Evolutionary conservation across 345 rosid species (phyloP).

Genomic region (Limnanthes douglasii): DNA sequence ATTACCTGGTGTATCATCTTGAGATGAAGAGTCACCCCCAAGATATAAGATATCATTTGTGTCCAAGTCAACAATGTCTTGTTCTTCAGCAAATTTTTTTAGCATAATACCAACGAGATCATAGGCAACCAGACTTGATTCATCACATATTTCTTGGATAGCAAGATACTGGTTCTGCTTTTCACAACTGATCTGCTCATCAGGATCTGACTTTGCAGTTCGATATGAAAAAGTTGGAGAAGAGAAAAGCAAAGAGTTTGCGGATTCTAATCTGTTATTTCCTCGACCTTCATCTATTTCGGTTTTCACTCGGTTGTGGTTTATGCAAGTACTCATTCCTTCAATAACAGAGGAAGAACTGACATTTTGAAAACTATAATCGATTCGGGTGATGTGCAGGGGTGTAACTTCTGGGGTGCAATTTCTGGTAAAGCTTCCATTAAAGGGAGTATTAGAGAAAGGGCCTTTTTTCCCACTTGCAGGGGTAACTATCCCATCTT

Average conservation of each 20-base stretch:
- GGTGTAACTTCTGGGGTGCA: slow-evolving; percentile 6
- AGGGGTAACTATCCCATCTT: slow-evolving; percentile 3
- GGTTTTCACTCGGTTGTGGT: slow-evolving; percentile 11
- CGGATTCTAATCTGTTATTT: slow-evolving; percentile 10
- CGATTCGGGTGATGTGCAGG: no score
- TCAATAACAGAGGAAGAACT: slow-evolving; percentile 11
- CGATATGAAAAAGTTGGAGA: no score
- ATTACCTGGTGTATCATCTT: slow-evolving; percentile 20
- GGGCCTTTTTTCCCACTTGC: slow-evolving; percentile 7
- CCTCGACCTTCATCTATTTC: slow-evolving; percentile 15
- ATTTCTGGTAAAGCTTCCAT: slow-evolving; percentile 7
- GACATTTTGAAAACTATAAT: slow-evolving; percentile 11
- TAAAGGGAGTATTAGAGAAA: slow-evolving; percentile 8
- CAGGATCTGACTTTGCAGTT: slow-evolving; percentile 11
- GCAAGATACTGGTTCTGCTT: slow-evolving; percentile 39
- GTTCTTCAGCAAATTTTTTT: slow-evolving; percentile 28
- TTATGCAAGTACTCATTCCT: slow-evolving; percentile 13
- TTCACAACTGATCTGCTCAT: slow-evolving; percentile 7
- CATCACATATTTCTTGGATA: slow-evolving; percentile 68
- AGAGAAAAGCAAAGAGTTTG: no score
- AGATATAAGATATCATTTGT: slow-evolving; percentile 25
- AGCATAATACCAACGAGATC: slow-evolving; percentile 42
- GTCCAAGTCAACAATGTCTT: slow-evolving; percentile 26
- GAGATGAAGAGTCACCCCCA: slow-evolving; percentile 18
- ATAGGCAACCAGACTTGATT: slow-evolving; percentile 52